phyloP scores from a whole-genome alignment of 2,329 filamentous ascomycete species.

The Aspergillus fumigatus region DNA sequence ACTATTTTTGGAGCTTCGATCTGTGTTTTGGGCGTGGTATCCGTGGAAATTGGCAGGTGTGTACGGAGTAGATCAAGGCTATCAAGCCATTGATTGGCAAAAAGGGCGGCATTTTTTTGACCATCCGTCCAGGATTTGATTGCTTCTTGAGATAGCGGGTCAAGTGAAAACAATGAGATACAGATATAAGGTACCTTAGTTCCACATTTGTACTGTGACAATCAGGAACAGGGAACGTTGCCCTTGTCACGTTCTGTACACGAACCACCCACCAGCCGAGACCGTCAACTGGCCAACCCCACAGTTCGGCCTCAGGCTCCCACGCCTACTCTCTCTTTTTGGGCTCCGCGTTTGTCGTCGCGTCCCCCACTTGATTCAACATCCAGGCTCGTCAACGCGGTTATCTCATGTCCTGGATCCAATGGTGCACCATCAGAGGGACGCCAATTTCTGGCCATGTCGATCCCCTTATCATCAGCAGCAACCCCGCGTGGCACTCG shows the following conservation, averaged over 20 bases:
- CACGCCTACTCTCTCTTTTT: background rate
- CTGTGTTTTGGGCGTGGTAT: background rate
- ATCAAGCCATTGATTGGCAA: background rate
- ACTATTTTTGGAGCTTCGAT: conserved; percentile 9
- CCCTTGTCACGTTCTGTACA: background rate
- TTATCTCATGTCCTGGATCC: background rate
- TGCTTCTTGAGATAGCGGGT: background rate
- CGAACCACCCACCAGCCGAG: background rate
- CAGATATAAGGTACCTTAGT: too few relatives aligned
- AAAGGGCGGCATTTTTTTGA: background rate
- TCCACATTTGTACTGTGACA: too few relatives aligned
- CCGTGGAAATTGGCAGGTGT: background rate
- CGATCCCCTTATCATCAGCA: conserved; percentile 18
- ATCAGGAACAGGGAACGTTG: background rate
- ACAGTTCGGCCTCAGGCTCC: background rate
- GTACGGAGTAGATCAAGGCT: too few relatives aligned
- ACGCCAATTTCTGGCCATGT: conserved; percentile 18
- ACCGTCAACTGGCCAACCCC: background rate
- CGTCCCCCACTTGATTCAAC: background rate
- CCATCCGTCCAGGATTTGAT: too few relatives aligned
- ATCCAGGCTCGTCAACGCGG: background rate
- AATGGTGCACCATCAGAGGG: conserved; percentile 8
- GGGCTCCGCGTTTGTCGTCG: background rate
- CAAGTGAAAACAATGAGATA: background rate
- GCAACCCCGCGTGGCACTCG: conserved; percentile 26